Evolutionary conservation across 257 asterid genomes (phyloP), one percentile per base, ranked within the genome.

Genomic region (Nemophila menziesii): DNA sequence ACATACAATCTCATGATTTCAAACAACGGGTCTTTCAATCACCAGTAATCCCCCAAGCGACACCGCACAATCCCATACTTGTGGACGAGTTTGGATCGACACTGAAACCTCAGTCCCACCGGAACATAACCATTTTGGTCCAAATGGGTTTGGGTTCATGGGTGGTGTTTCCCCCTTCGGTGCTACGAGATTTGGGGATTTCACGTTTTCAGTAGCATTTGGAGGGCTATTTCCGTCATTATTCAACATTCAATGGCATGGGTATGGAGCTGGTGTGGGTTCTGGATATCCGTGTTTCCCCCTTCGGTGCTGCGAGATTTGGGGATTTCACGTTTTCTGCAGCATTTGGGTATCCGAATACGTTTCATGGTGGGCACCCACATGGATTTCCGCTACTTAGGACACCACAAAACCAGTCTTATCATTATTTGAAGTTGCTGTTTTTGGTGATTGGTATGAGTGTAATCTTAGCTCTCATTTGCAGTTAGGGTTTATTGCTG

Each of bases 401-500:
- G 37, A 64, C 50, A 61, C 92, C 73, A 54, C 84, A 86, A 46
- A 79, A 76, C 57, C 86, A 76, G 70, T 83, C 83, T 0, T 89
- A 79, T 67, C 68, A 78, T 43, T 58, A 71, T 11, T 46, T 82
- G 61, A 82, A 76, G 79, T 26, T 74, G 34, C 79, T 79, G 8
- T 44, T 74, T 40, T 39, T 79, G 65, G 43, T 79, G 14, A 58
- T 86, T 49, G 90, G 83, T 14, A 15, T 70, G 43, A 54, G 69
- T 63, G 93, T 82, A 43, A 61, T 86, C 48, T 56, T 73, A 45
- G 69, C 82, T 65, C 64, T 83, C 33, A 58, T 78, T 39, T 70
- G 73, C 82, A 56, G 68, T 50, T 82, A 22, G 66, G 73, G 18
- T 17, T 58, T 45, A 60, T 60, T 40, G 42, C 38, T n/a, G 18